Base-by-base conservation (phyloP, 768 basidiomycete species). In the Bullera alba region DNA sequence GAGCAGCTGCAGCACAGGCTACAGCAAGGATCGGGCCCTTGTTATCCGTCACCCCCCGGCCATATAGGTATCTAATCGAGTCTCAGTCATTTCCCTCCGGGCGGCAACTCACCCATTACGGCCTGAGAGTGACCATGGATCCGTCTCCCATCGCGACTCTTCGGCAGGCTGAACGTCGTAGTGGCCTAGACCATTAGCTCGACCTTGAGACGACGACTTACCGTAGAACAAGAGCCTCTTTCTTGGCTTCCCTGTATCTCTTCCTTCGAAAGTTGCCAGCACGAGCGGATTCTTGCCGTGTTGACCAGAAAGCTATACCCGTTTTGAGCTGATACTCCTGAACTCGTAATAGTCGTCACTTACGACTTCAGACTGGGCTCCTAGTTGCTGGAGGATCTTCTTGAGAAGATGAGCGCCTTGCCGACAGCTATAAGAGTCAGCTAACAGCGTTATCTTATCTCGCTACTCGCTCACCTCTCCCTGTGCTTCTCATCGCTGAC, bases 81-180 rank as follows among this genome's bases (percentile, higher is more conserved):
- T 14, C 12, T 43, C 23, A 43, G 42, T 27, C 7, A 21, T 6
- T 28, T 14, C 42, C 12, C 7, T 43, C 14, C 5, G 25, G 25
- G 28, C 15, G 23, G 27, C 38, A 28, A 51, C 89, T 38, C 87
- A 82, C 19, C 92, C 93, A 61, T 96, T 90, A 10, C 82, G 79
- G 2, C 90, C 90, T 0, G 79, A 79, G 54, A 96, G 73, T 5
- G 75, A 77, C 74, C 89, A 99, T 0, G 95, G 93, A 51, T 89
- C 83, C 1, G 84, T 83, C 19, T 78, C 73, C 93, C 93, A 96
- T 12, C 83, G 81, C 5, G 80, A 76, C 8, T 75, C 72, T 0
- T 81, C 82, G 0, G 91, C 90, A 0, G 84, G 77, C 42, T 97
- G 87, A n/a, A 97, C 88, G 61, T 99, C 95, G 74, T 97, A 99